Evolutionary conservation across 805 yeast genomes (phyloP).

Genomic region (Komagataella kurtzmanii): DNA sequence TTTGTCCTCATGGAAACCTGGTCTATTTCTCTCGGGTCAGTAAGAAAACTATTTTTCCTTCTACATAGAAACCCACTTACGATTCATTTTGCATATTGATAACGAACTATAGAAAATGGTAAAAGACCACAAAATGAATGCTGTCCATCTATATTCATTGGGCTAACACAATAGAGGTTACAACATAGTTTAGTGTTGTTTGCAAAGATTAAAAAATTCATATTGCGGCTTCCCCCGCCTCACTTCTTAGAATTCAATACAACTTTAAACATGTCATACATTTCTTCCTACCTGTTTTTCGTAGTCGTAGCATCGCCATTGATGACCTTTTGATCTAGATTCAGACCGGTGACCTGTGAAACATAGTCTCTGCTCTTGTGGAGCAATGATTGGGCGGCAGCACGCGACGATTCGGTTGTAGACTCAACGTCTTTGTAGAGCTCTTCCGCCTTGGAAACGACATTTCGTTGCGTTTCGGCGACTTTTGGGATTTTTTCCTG

Average conservation of each 20-base stretch:
- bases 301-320: conserved; percentile 6
- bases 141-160: background rate
- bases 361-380: conserved; percentile 27
- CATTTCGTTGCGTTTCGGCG: conserved; percentile 44
- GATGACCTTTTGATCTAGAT: conserved; percentile 48
- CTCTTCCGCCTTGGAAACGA: conserved; percentile 30
- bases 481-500: conserved; percentile 44
- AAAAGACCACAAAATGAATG: background rate
- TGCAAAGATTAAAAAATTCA: background rate
- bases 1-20: background rate
- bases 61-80: background rate
- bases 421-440: conserved; percentile 30
- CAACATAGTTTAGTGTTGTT: background rate
- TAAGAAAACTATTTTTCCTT: background rate
- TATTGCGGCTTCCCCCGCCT: background rate
- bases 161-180: background rate
- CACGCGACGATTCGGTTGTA: conserved; percentile 18
- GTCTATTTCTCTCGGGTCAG: background rate
- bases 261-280: background rate
- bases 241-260: background rate
- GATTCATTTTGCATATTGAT: background rate
- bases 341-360: conserved; percentile 53
- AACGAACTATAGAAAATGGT: background rate
- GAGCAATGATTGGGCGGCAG: conserved; percentile 12
- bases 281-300: background rate